Base-by-base conservation (phyloP, 2,329 filamentous ascomycete genomes). In the Elsinoe arachidis region DNA sequence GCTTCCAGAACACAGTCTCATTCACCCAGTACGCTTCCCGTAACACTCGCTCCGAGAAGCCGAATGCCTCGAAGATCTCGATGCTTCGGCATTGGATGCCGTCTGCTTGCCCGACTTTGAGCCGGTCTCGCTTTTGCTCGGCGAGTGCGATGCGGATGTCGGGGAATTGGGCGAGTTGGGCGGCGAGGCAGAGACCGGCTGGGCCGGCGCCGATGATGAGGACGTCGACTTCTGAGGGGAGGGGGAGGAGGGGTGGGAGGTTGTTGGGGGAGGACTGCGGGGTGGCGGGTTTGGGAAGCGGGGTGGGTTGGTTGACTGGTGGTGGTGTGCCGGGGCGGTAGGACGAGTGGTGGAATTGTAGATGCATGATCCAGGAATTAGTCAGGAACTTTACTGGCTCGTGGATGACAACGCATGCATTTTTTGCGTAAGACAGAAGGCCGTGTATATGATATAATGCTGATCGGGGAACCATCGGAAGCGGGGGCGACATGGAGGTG, bases 21-120 rank as follows among this genome's bases (percentile, higher is more conserved):
- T 86, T 74, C 72, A 87, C 80, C 65, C 83, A 82, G 65, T 86
- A 86, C 10, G 80, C 78, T 63, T 88, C 85, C 37, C 80, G 81
- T 80, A 79, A 83, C 2, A 75, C 78, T 2, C 78, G 72, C 60
- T 86, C 78, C 1, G 74, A 81, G 52, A 88, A 79, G 0, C 80
- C 83, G 61, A 88, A 84, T 58, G 78, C 81, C 62, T 87, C 71
- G 55, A 74, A 73, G 14, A 73, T 73, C 59, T 74, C 72, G 19
- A 73, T 61, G 55, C 66, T 72, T 33, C 72, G 69, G 38, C 68
- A 65, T 60, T 73, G 71, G n/a, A 74, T 61, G 2, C 72, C 72
- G 17, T 62, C 61, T 1, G 73, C 73, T 57, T 74, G 73, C 61
- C 73, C 60, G 15, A 54, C 47, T 33, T 49, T 55, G 38, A 74